phyloP scores from a whole-genome alignment of 441 rosid genomes.

The Populus trichocarpa region DNA sequence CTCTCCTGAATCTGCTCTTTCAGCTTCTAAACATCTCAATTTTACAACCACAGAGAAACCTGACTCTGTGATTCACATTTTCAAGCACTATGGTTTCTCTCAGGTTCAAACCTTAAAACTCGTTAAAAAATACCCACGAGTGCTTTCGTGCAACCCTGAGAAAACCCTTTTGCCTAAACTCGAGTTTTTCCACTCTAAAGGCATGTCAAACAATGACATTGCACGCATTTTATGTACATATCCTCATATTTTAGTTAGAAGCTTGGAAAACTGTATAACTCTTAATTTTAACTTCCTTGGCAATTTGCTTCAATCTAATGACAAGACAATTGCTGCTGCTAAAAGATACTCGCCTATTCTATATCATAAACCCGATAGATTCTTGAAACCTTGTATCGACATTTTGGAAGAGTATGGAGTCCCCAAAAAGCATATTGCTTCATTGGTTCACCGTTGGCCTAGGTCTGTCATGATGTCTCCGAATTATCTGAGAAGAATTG shows the following conservation, averaged over 20 bases:
- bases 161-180: slow-evolving; percentile 7
- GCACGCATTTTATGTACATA: background rate
- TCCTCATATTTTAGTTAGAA: background rate
- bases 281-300: slow-evolving; percentile 3
- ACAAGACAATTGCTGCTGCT: background rate
- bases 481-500: background rate
- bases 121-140: background rate
- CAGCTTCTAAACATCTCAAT: background rate
- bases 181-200: slow-evolving; percentile 12
- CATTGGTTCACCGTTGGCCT: background rate
- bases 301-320: slow-evolving; percentile 5
- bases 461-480: background rate
- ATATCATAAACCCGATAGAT: background rate
- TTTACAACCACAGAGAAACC: slow-evolving; percentile 9
- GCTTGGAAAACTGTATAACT: slow-evolving; percentile 7
- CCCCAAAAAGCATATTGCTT: slow-evolving; percentile 2
- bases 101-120: background rate
- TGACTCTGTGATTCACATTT: slow-evolving; percentile 5
- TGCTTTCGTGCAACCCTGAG: slow-evolving; percentile 1
- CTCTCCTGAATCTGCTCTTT: slow-evolving; percentile 18
- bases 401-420: slow-evolving; percentile 5
- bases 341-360: background rate
- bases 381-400: background rate
- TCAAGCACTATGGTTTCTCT: slow-evolving; percentile 10
- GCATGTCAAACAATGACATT: slow-evolving; percentile 13